Base-by-base conservation (phyloP, 106 monocot species). In the Amphibolis antarctica region DNA sequence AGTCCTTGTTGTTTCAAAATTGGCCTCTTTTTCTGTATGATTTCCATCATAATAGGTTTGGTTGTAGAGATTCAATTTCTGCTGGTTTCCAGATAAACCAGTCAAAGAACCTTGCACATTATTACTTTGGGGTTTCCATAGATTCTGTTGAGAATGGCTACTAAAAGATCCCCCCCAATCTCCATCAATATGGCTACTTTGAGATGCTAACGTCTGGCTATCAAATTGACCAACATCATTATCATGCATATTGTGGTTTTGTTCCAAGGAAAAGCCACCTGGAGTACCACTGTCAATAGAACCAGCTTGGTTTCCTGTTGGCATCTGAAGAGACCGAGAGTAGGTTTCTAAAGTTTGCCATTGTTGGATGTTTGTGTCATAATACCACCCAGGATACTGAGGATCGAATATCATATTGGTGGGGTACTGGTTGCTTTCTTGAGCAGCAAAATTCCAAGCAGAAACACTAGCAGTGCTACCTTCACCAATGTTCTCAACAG, bases 331-430 rank as follows among this genome's bases (percentile, higher is more conserved):
- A 30, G 69, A n/a, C 64, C 76, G 87, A 23, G 55, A 65, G 46
- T 98, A 98, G 24, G 87, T 87, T 51, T 86, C 96, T 19, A 98
- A 78, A 21, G 82, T 62, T 44, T 77, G 76, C 96, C 96, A 98
- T 51, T 82, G 77, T 53, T 82, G 78, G 4, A 78, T 85, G 72
- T 77, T 90, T 53, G 82, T 98, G 62, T 98, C 96, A 60, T 84
- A 98, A 44, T 90, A 98, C 86, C 86, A 98, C 46, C 76, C 86
- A 53, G 96, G 90, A 47, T 98, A 98, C 44, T 87, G 86, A 53
- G 96, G 76, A 73, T 98, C 86, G 69, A 98, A 90, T 48, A 98
- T 63, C 96, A 98, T 90, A 55, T 98, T 89, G 26, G 74, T 59
- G 51, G 96, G 96, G 68, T 90, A 90, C 14, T 75, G 78, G 17